phyloP scores from a whole-genome alignment of 352 stramenopile genomes.

The Phytophthora agathidicida region DNA sequence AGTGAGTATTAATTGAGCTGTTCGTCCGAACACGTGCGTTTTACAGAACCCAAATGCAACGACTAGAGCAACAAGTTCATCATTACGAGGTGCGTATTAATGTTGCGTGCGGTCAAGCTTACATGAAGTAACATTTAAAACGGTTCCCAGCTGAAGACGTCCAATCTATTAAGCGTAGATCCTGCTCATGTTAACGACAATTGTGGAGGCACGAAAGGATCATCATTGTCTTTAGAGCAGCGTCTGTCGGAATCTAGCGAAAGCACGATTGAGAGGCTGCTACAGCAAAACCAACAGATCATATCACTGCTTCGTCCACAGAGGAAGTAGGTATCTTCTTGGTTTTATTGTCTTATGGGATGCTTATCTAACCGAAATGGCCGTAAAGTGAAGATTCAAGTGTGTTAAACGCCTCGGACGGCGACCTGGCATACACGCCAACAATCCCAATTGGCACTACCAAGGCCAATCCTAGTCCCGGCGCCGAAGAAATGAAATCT shows the following conservation, averaged over 20 bases:
- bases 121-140: neutral
- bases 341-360: neutral
- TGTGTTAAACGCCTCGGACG: neutral
- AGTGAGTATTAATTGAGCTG: neutral
- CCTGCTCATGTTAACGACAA: neutral
- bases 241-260: neutral
- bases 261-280: conserved; percentile 19
- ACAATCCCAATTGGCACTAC: neutral
- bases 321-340: conserved; percentile 1
- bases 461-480: neutral
- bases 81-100: conserved; percentile 32
- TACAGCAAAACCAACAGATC: conserved; percentile 40
- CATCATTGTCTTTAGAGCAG: neutral
- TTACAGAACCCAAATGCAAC: conserved; percentile 34
- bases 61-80: conserved; percentile 36
- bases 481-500: neutral
- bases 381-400: conserved; percentile 3
- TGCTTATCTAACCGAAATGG: too few relatives aligned
- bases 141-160: conserved; percentile 4
- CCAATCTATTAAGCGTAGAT: neutral
- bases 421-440: too few relatives aligned
- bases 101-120: neutral
- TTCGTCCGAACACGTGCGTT: too few relatives aligned
- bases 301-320: conserved; percentile 23
- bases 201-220: neutral